Conservation (phyloP, 2,329 filamentous ascomycete species). For the Aspergillus terreus region DNA sequence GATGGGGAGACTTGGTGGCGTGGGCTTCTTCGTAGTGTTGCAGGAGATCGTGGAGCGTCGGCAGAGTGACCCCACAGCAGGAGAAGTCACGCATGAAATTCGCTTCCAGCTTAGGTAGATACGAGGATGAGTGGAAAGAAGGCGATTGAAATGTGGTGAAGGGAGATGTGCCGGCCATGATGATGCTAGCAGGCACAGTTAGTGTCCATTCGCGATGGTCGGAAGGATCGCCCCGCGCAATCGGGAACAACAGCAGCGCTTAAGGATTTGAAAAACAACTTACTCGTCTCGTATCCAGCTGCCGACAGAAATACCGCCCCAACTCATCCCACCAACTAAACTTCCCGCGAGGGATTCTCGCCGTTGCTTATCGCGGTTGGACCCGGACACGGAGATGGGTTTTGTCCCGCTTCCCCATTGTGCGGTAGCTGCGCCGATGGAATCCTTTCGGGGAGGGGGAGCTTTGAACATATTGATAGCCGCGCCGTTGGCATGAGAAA, state of each 20-base stretch:
- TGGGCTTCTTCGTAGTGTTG: slow-evolving; percentile 97
- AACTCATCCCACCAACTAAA: slow-evolving; percentile 80
- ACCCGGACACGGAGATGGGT: slow-evolving; percentile 57
- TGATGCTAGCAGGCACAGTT: slow-evolving; percentile 55
- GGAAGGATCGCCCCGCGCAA: no score
- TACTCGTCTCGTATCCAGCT: slow-evolving; percentile 98
- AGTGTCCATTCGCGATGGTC: background rate
- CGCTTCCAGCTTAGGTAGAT: slow-evolving; percentile 91
- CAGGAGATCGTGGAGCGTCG: slow-evolving; percentile 88
- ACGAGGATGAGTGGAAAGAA: slow-evolving; percentile 93
- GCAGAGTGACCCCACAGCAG: slow-evolving; percentile 85
- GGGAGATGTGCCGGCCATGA: slow-evolving; percentile 95
- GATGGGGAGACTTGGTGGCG: slow-evolving; percentile 62
- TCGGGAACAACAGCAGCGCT: background rate
- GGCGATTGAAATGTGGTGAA: slow-evolving; percentile 78
- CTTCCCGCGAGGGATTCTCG: slow-evolving; percentile 60
- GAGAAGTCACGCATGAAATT: slow-evolving; percentile 98
- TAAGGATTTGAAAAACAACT: slow-evolving; percentile 44
- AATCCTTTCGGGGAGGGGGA: slow-evolving; percentile 50
- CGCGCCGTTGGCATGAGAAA: slow-evolving; percentile 42
- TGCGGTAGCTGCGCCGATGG: slow-evolving; percentile 47
- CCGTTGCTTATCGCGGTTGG: slow-evolving; percentile 48
- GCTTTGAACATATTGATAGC: slow-evolving; percentile 37
- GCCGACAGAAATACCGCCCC: slow-evolving; percentile 92
- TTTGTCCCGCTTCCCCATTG: slow-evolving; percentile 57